Evolutionary conservation across 148 eudicot genomes (phyloP).

Genomic region (Bassia scoparia): DNA sequence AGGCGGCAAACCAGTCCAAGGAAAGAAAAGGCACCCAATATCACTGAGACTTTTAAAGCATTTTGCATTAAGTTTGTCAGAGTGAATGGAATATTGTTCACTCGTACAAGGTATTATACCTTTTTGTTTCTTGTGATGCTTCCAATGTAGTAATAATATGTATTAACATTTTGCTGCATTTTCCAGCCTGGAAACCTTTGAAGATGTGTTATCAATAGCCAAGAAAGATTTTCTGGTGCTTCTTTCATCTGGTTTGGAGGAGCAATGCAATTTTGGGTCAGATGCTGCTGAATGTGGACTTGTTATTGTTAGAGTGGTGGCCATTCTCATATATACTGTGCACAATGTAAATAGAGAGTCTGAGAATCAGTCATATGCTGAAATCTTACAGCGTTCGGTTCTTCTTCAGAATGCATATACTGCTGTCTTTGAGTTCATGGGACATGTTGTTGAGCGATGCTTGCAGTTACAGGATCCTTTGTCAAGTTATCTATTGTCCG

Average conservation of each 20-base stretch:
- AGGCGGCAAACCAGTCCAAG: slow-evolving; percentile 40
- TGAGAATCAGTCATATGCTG: slow-evolving; percentile 90
- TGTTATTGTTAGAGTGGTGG: slow-evolving; percentile 61
- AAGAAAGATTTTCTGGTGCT: slow-evolving; percentile 59
- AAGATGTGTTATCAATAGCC: slow-evolving; percentile 54
- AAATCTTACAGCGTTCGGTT: slow-evolving; percentile 74
- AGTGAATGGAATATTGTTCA: slow-evolving; percentile 86
- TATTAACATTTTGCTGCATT: slow-evolving; percentile 23
- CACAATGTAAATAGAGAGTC: slow-evolving; percentile 78
- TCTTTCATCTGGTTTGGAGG: slow-evolving; percentile 64
- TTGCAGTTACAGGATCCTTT: slow-evolving; percentile 64
- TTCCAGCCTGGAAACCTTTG: slow-evolving; percentile 88
- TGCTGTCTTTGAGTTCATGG: slow-evolving; percentile 79
- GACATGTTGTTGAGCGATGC: slow-evolving; percentile 65
- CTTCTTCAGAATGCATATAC: slow-evolving; percentile 79
- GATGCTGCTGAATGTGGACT: slow-evolving; percentile 72
- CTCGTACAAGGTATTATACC: slow-evolving; percentile 84
- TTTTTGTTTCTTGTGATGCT: neutral
- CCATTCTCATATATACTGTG: slow-evolving; percentile 75
- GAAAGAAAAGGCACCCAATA: slow-evolving; percentile 45
- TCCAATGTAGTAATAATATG: neutral
- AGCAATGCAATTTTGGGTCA: slow-evolving; percentile 68
- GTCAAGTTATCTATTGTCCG: slow-evolving; percentile 72
- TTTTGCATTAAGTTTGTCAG: slow-evolving; percentile 70
- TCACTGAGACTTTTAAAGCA: slow-evolving; percentile 46